A percentile compares a stretch with the other conserved stretches of the same genome.
These are phyloP conservation scores for Colletotrichum echinochloae DNA, from an alignment of 2,329 filamentous ascomycete species.

Conservation along the genomic window DNA sequence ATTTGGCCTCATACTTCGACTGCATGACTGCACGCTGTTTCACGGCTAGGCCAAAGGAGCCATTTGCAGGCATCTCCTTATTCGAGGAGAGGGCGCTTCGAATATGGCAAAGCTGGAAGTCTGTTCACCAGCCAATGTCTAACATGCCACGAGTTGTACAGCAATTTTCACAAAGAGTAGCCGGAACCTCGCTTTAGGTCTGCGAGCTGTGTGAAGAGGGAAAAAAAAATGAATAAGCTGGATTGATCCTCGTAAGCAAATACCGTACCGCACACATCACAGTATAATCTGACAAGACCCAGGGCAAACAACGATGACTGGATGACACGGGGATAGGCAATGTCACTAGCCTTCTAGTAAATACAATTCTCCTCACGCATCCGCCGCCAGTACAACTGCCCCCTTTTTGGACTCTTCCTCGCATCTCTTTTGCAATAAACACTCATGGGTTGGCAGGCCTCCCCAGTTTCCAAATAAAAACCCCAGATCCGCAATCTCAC, in stretches of 20 bases:
- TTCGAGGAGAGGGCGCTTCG: neutral
- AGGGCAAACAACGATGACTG: conserved; percentile 22
- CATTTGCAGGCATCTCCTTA: neutral
- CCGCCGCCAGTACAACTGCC: conserved; percentile 12
- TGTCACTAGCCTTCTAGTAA: conserved; percentile 34
- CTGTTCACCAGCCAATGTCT: neutral
- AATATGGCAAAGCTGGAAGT: neutral
- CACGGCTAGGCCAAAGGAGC: neutral
- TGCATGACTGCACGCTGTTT: neutral
- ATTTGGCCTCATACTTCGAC: neutral
- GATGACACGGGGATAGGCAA: conserved; percentile 7
- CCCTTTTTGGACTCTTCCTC: conserved; percentile 29
- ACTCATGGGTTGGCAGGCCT: conserved; percentile 25
- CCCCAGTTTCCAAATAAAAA: conserved; percentile 29
- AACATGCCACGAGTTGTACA: neutral
- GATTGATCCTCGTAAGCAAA: conserved; percentile 35
- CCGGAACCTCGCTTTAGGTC: neutral
- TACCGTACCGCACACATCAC: conserved; percentile 32
- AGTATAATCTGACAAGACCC: conserved; percentile 36
- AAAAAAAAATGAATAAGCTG: conserved; percentile 26
- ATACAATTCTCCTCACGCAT: conserved; percentile 34
- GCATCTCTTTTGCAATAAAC: conserved; percentile 22
- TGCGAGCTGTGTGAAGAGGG: conserved; percentile 1
- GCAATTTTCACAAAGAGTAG: neutral
- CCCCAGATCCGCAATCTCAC: conserved; percentile 36